A percentile compares a stretch with the other conserved stretches of the same genome.
Conservation (phyloP, 164 flowering plant genomes). For the Magnolia kwangsiensis region DNA sequence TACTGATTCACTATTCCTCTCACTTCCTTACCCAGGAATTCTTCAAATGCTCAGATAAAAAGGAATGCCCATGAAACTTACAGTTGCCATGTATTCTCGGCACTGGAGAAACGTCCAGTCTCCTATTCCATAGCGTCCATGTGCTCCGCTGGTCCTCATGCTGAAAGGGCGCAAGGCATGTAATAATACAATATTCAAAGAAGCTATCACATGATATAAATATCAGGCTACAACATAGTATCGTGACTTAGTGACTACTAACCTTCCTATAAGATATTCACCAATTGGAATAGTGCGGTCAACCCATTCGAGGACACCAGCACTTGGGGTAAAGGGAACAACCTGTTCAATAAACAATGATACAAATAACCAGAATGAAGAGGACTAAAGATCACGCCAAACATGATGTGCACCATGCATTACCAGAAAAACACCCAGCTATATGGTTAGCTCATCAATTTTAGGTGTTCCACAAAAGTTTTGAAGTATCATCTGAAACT, state of each 20-base stretch:
- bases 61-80: slow-evolving; percentile 26
- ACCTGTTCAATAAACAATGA: slow-evolving; percentile 50
- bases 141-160: slow-evolving; percentile 88
- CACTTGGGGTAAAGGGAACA: slow-evolving; percentile 99
- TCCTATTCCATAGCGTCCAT: slow-evolving; percentile 84
- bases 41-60: slow-evolving; percentile 1
- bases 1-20: neutral
- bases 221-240: neutral
- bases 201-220: too few species aligned
- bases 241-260: slow-evolving; percentile 12
- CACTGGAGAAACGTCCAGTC: slow-evolving; percentile 83
- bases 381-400: neutral
- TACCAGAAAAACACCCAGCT: too few species aligned
- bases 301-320: slow-evolving; percentile 99
- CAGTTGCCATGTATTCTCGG: slow-evolving; percentile 80
- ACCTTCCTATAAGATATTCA: slow-evolving; percentile 98
- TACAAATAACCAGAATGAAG: neutral
- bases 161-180: slow-evolving; percentile 33
- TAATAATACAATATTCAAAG: neutral
- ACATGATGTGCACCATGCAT: too few species aligned
- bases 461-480: too few species aligned
- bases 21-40: neutral
- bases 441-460: too few species aligned
- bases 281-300: slow-evolving; percentile 93
- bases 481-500: too few species aligned